phyloP scores from a whole-genome alignment of 768 basidiomycete species.

The Russula brevipes region DNA sequence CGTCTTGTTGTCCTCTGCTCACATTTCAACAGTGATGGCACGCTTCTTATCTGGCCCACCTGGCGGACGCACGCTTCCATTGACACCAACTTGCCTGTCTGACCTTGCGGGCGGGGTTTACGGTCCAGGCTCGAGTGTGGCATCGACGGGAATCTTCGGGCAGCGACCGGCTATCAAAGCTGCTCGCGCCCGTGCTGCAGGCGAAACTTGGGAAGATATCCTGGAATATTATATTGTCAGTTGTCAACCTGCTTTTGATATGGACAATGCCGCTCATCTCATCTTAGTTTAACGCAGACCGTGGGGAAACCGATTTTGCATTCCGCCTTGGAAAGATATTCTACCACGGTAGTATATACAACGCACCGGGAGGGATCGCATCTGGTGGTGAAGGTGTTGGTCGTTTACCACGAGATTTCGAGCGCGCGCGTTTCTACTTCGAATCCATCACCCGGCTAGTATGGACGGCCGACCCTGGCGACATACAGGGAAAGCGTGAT shows the following conservation, averaged over 20 bases:
- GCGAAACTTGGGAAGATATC: slow-evolving; percentile 92
- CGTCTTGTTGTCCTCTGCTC: not conserved
- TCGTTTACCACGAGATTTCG: slow-evolving; percentile 74
- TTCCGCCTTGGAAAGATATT: slow-evolving; percentile 92
- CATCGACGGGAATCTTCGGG: slow-evolving; percentile 75
- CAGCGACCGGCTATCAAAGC: slow-evolving; percentile 78
- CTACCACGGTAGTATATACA: slow-evolving; percentile 93
- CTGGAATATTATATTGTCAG: slow-evolving; percentile 85
- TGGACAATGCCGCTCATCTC: not conserved
- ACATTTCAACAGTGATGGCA: slow-evolving; percentile 55
- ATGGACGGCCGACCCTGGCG: slow-evolving; percentile 79
- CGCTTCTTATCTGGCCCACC: slow-evolving; percentile 83
- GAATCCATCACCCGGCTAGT: slow-evolving; percentile 71
- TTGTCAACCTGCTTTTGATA: slow-evolving; percentile 9
- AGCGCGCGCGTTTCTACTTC: slow-evolving; percentile 78
- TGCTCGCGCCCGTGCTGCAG: slow-evolving; percentile 73
- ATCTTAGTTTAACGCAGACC: slow-evolving; percentile 85
- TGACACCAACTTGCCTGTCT: slow-evolving; percentile 75
- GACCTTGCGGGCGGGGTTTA: slow-evolving; percentile 92
- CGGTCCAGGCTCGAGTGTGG: slow-evolving; percentile 90
- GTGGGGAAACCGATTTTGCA: slow-evolving; percentile 84
- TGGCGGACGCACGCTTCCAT: slow-evolving; percentile 81
- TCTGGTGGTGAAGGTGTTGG: slow-evolving; percentile 93
- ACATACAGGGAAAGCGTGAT: slow-evolving; percentile 39
- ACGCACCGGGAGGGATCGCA: slow-evolving; percentile 67